Conservation (phyloP, 441 rosid species). For the Mallotus repandus region DNA sequence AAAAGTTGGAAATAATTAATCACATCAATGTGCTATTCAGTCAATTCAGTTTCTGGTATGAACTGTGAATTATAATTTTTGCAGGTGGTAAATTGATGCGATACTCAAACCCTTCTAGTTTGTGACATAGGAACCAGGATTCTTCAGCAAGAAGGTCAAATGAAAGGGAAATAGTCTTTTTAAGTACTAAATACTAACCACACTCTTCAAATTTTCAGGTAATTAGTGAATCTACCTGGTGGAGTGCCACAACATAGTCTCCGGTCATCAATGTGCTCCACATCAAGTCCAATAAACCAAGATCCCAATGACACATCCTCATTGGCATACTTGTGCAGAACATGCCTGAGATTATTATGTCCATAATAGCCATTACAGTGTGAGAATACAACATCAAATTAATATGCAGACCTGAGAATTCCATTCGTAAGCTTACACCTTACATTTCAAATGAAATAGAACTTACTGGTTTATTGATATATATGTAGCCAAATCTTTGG, state of each 20-base stretch:
- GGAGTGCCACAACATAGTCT: conserved; percentile 97
- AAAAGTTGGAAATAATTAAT: neutral
- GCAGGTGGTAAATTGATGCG: conserved; percentile 23
- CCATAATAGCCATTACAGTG: conserved; percentile 7
- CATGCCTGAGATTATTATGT: conserved; percentile 61
- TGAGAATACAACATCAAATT: conserved; percentile 9
- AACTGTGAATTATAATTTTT: conserved; percentile 25
- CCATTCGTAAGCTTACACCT: conserved; percentile 10
- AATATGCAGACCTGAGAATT: conserved; percentile 7
- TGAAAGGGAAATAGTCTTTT: neutral
- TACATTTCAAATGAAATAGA: conserved; percentile 16
- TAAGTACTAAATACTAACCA: neutral
- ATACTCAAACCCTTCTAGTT: conserved; percentile 21
- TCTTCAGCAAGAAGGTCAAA: conserved; percentile 13
- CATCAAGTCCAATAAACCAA: conserved; percentile 96
- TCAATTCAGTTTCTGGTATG: conserved; percentile 31
- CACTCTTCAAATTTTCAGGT: conserved; percentile 4
- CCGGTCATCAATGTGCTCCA: conserved; percentile 85
- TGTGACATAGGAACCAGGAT: conserved; percentile 25
- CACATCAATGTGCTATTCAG: conserved; percentile 15
- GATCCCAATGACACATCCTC: conserved; percentile 97
- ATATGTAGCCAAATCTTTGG: conserved; percentile 83
- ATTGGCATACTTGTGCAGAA: conserved; percentile 91
- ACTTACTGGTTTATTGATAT: conserved; percentile 93
- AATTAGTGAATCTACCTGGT: conserved; percentile 55